A percentile compares a stretch with the other conserved stretches of the same genome.
These are phyloP conservation scores for Besnoitia besnoiti DNA, from an alignment of 169 alveolate species.

Conservation along the genomic window DNA sequence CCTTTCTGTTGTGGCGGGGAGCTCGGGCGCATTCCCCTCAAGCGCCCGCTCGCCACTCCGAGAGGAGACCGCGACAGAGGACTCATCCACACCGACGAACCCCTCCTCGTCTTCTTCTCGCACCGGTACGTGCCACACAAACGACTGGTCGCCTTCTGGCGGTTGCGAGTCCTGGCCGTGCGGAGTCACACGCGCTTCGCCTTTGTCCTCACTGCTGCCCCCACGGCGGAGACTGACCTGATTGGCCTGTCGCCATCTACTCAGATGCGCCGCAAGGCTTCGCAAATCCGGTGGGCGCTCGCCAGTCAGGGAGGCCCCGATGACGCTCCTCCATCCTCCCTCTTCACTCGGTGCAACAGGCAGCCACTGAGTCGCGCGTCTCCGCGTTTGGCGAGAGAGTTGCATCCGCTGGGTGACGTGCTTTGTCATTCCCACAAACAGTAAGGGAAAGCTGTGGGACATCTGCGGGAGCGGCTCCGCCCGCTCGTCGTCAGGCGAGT, in stretches of 20 bases:
- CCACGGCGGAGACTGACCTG: too few species aligned
- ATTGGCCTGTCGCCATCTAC: too few species aligned
- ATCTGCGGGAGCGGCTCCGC: neutral
- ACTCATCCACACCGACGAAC: neutral
- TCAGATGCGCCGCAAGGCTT: too few species aligned
- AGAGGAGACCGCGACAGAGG: neutral
- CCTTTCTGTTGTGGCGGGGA: neutral
- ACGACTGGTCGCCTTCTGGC: neutral
- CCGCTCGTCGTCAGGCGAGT: neutral
- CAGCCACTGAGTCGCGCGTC: too few species aligned
- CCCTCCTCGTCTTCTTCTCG: constrained; percentile 20
- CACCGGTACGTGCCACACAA: constrained; percentile 23
- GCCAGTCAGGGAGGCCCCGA: neutral
- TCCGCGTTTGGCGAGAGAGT: neutral
- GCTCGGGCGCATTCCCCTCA: neutral
- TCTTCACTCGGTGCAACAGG: neutral
- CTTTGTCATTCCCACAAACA: constrained; percentile 16
- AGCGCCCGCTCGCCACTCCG: neutral
- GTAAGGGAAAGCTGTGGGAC: neutral
- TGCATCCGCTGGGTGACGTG: constrained; percentile 25
- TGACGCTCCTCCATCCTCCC: neutral
- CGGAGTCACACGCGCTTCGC: too few species aligned
- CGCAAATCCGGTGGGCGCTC: neutral
- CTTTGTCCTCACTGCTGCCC: too few species aligned
- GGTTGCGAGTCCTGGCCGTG: too few species aligned